Evolutionary conservation across 345 rosid genomes (phyloP).

Genomic region (Eucalyptus pauciflora): DNA sequence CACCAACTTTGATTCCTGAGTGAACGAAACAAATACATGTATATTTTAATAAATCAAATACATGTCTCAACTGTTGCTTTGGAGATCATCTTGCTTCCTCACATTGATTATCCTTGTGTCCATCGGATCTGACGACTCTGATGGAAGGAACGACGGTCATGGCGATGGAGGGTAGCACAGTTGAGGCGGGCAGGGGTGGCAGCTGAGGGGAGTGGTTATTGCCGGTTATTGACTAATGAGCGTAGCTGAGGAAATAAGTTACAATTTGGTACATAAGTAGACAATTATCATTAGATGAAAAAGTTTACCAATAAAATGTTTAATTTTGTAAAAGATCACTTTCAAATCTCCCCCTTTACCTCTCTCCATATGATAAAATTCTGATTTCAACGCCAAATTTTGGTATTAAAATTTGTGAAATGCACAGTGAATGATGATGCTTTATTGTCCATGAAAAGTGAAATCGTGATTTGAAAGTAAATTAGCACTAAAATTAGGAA

Average conservation of each 20-base stretch:
- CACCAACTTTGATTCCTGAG: not conserved
- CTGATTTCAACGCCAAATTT: not conserved
- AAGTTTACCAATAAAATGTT: not conserved
- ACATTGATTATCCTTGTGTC: not conserved
- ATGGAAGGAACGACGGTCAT: rapidly evolving
- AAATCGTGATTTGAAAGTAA: not conserved
- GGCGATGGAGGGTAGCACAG: not conserved
- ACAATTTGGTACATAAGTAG: not conserved
- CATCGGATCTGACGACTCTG: not conserved
- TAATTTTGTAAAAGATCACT: not conserved
- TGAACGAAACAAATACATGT: not conserved
- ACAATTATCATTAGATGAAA: not conserved
- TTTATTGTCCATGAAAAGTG: not conserved
- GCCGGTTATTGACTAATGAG: not conserved
- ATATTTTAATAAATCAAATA: not conserved
- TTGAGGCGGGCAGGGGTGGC: not conserved
- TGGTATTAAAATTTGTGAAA: not conserved
- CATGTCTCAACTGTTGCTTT: not conserved
- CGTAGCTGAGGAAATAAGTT: not conserved
- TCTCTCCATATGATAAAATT: not conserved
- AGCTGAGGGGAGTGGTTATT: not conserved
- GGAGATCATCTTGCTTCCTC: not conserved
- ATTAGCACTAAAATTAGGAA: not conserved
- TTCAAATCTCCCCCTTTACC: not conserved
- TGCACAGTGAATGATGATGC: not conserved